Conservation (phyloP, 495 filamentous ascomycete genomes). For the Cercophora sp. region DNA sequence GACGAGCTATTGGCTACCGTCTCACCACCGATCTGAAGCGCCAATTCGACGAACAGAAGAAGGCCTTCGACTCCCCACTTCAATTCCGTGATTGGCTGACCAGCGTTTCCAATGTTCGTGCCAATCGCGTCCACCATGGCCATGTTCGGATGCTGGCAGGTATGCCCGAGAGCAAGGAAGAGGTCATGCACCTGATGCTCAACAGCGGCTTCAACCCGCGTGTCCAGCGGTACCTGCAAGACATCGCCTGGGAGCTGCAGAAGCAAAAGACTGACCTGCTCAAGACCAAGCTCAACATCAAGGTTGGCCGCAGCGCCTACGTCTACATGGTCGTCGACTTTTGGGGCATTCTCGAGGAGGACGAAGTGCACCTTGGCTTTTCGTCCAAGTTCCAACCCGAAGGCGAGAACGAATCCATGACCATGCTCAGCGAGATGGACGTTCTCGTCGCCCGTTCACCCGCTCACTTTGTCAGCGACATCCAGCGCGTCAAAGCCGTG, state of each 20-base stretch:
- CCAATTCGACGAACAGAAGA: slow-evolving; percentile 58
- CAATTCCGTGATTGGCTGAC: slow-evolving; percentile 57
- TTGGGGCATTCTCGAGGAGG: slow-evolving; percentile 60
- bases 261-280: slow-evolving; percentile 51
- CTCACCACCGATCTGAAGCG: slow-evolving; percentile 55
- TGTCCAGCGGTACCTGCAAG: slow-evolving; percentile 55
- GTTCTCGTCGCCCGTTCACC: slow-evolving; percentile 84
- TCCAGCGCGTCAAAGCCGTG: slow-evolving; percentile 62
- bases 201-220: slow-evolving; percentile 64
- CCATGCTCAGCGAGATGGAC: slow-evolving; percentile 61
- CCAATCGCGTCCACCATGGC: slow-evolving; percentile 29
- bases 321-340: slow-evolving; percentile 82
- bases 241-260: slow-evolving; percentile 52
- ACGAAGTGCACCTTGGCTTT: slow-evolving; percentile 78
- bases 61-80: slow-evolving; percentile 47
- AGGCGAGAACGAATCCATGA: slow-evolving; percentile 50
- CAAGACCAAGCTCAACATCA: slow-evolving; percentile 64
- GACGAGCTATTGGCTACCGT: slow-evolving; percentile 53
- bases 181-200: slow-evolving; percentile 53
- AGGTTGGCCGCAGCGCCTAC: slow-evolving; percentile 69
- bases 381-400: slow-evolving; percentile 60
- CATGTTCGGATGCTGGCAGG: slow-evolving; percentile 45
- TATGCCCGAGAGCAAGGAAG: slow-evolving; percentile 48
- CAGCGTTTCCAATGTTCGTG: slow-evolving; percentile 32
- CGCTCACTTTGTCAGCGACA: slow-evolving; percentile 74